phyloP scores from a whole-genome alignment of 331 rosid genomes.

The Saraca asoca region DNA sequence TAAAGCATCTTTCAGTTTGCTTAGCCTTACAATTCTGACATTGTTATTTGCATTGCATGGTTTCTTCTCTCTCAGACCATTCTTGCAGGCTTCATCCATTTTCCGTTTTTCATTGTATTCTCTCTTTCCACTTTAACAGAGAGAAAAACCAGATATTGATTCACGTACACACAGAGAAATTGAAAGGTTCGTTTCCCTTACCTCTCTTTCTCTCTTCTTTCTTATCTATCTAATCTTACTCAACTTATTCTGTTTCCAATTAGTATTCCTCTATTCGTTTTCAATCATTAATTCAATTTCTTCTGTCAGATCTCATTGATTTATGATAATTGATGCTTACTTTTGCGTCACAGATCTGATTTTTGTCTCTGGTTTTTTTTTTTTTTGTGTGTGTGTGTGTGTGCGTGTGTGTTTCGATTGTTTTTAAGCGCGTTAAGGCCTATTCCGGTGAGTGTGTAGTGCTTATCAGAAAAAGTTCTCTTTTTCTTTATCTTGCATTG shows the following conservation, averaged over 20 bases:
- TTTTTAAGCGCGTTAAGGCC: too few relatives aligned
- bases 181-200: conserved; percentile 10
- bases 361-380: background rate
- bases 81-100: background rate
- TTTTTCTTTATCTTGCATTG: background rate
- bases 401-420: too few relatives aligned
- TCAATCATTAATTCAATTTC: background rate
- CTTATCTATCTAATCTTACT: conserved; percentile 3
- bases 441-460: too few relatives aligned
- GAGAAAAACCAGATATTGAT: background rate
- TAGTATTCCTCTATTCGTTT: background rate
- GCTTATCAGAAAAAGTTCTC: background rate
- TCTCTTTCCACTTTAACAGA: background rate
- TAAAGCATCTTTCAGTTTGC: too few relatives aligned
- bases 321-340: background rate
- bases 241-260: background rate
- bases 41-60: background rate
- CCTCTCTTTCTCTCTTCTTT: background rate
- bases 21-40: conserved; percentile 34
- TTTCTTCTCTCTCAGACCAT: conserved; percentile 2
- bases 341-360: conserved; percentile 45
- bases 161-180: background rate
- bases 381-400: too few relatives aligned
- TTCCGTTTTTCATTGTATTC: background rate
- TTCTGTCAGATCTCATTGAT: conserved; percentile 25